A percentile compares a stretch with the other conserved stretches of the same genome.
These are phyloP conservation scores for Aspergillus luchuensis DNA, from an alignment of 2,329 filamentous ascomycete species.

Conservation along the genomic window DNA sequence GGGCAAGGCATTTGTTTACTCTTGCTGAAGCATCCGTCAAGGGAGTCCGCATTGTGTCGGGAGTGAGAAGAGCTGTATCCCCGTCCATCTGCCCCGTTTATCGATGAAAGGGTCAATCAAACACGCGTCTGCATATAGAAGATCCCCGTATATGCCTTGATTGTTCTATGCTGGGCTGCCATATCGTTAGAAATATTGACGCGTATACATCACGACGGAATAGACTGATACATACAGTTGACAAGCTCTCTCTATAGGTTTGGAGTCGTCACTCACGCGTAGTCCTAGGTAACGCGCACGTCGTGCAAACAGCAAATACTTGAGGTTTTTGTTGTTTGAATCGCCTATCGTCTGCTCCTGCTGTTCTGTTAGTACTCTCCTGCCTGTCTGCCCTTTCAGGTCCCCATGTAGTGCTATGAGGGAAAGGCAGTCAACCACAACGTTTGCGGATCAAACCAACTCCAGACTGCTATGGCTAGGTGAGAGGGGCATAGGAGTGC, in stretches of 20 bases:
- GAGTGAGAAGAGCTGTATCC: conserved; percentile 9
- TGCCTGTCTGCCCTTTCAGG: background rate
- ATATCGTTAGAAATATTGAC: background rate
- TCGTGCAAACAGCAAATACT: background rate
- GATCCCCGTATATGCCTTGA: background rate
- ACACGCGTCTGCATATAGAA: background rate
- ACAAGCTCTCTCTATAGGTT: background rate
- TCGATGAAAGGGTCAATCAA: conserved; percentile 16
- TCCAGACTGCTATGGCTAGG: background rate
- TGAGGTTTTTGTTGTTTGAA: background rate
- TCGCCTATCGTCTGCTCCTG: background rate
- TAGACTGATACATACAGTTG: background rate
- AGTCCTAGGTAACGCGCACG: background rate
- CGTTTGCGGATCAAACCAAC: background rate
- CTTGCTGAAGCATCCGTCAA: conserved; percentile 53
- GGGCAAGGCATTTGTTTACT: conserved; percentile 47
- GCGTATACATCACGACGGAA: background rate
- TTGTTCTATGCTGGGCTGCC: no score
- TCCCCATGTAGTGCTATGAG: background rate
- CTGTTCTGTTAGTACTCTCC: background rate
- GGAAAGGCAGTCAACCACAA: background rate
- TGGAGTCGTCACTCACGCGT: background rate
- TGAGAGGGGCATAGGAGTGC: background rate
- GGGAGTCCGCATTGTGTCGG: conserved; percentile 38
- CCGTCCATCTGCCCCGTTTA: conserved; percentile 30